Conservation (phyloP, 768 basidiomycete genomes). For the Pleurotus giganteus region DNA sequence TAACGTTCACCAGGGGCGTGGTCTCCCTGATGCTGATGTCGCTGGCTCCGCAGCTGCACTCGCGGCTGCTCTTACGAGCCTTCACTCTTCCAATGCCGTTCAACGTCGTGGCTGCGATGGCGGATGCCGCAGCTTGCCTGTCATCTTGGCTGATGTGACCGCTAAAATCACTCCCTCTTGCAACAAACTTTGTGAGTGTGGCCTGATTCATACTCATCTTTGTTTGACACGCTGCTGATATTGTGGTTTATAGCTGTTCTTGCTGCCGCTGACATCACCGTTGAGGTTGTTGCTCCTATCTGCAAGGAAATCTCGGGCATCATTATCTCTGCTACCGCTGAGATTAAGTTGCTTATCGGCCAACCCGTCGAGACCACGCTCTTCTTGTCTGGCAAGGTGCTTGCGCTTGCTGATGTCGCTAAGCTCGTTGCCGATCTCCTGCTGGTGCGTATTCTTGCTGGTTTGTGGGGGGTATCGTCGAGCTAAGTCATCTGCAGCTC, state of each 20-base stretch:
- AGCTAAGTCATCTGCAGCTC: slow-evolving; percentile 13
- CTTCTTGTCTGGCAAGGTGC: slow-evolving; percentile 12
- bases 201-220: neutral
- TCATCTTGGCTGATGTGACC: slow-evolving; percentile 12
- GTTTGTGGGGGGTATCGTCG: neutral
- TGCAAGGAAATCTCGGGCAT: slow-evolving; percentile 16
- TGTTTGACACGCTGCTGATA: neutral
- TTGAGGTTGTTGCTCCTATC: slow-evolving; percentile 15
- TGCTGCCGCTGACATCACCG: slow-evolving; percentile 16
- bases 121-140: slow-evolving; percentile 12
- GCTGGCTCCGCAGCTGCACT: neutral
- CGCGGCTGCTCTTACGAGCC: neutral
- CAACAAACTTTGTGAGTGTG: slow-evolving; percentile 17
- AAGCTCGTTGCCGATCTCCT: slow-evolving; percentile 18
- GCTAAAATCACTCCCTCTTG: slow-evolving; percentile 13
- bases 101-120: neutral
- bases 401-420: slow-evolving; percentile 14
- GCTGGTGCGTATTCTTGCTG: slow-evolving; percentile 12
- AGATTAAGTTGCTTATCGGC: slow-evolving; percentile 16
- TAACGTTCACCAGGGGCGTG: neutral
- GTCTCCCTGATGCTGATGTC: neutral
- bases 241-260: slow-evolving; percentile 10
- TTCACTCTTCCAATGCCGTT: neutral
- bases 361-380: slow-evolving; percentile 15
- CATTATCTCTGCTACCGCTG: slow-evolving; percentile 13